phyloP scores from a whole-genome alignment of 2,329 filamentous ascomycete genomes.

The Fonsecaea pugnacius region DNA sequence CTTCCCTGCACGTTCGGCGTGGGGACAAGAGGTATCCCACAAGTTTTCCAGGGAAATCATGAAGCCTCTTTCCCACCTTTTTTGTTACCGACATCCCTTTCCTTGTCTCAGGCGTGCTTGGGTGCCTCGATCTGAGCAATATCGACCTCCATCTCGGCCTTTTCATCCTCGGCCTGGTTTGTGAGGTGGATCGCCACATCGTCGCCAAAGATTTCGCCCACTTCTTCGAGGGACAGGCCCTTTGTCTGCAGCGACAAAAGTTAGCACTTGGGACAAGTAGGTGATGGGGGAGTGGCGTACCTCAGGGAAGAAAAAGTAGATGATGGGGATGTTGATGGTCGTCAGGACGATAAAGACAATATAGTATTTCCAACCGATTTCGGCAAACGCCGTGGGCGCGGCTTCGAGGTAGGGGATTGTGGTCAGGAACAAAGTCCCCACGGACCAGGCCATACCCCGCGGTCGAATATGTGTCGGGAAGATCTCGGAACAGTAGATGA shows the following conservation, averaged over 20 bases:
- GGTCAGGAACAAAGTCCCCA: conserved; percentile 2
- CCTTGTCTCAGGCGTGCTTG: too few species aligned
- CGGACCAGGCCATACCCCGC: conserved; percentile 3
- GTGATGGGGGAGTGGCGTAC: not conserved
- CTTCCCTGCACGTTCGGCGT: too few species aligned
- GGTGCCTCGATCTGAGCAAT: too few species aligned
- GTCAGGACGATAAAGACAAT: conserved; percentile 32
- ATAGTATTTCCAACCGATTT: conserved; percentile 42
- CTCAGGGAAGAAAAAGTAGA: conserved; percentile 39
- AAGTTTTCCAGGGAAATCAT: too few species aligned
- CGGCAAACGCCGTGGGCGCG: conserved; percentile 38
- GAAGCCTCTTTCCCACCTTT: too few species aligned
- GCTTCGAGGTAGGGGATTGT: conserved; percentile 12
- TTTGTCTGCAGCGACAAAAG: conserved; percentile 31
- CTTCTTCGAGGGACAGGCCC: conserved; percentile 40
- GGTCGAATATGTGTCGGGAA: conserved; percentile 22
- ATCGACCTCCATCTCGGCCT: too few species aligned
- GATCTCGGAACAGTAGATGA: conserved; percentile 16
- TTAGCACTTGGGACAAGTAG: too few species aligned
- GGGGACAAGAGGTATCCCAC: too few species aligned
- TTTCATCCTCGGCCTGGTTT: too few species aligned
- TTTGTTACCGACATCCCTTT: too few species aligned
- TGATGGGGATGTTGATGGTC: conserved; percentile 33
- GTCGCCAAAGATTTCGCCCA: conserved; percentile 40
- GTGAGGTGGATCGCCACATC: too few species aligned